These are phyloP conservation scores for Tricholoma matsutake DNA, from an alignment of 768 basidiomycete genomes.

Conservation along the genomic window DNA sequence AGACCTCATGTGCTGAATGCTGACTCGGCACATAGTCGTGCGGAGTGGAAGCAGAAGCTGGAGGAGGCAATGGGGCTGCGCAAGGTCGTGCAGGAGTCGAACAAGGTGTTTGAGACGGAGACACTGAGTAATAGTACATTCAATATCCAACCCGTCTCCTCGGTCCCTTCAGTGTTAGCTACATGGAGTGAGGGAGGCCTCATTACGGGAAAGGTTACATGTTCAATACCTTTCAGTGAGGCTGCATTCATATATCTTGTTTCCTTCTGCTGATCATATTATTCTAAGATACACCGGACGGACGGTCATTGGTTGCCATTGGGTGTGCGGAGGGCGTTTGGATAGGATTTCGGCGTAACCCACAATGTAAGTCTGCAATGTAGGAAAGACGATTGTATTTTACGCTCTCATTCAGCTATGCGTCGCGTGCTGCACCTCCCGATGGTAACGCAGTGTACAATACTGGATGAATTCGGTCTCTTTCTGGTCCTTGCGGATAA, in stretches of 20 bases:
- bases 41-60: constrained; percentile 90
- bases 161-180: constrained; percentile 37
- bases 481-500: constrained; percentile 95
- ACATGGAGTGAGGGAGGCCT: constrained; percentile 69
- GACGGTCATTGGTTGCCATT: constrained; percentile 78
- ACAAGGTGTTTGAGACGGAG: constrained; percentile 94
- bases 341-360: constrained; percentile 90
- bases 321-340: constrained; percentile 93
- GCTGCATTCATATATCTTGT: constrained; percentile 25
- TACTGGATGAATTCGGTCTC: constrained; percentile 94
- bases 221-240: constrained; percentile 88
- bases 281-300: constrained; percentile 70
- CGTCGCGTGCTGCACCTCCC: constrained; percentile 90
- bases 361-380: constrained; percentile 56
- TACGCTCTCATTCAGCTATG: constrained; percentile 60
- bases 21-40: constrained; percentile 64
- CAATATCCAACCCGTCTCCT: constrained; percentile 60
- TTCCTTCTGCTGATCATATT: constrained; percentile 16
- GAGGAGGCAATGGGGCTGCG: constrained; percentile 86
- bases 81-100: constrained; percentile 85
- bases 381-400: neutral
- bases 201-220: constrained; percentile 85
- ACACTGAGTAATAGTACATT: constrained; percentile 88
- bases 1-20: constrained; percentile 84
- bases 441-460: constrained; percentile 90